These are phyloP conservation scores for Diaporthe amygdali DNA, from an alignment of 2,329 filamentous ascomycete genomes.

Conservation along the genomic window DNA sequence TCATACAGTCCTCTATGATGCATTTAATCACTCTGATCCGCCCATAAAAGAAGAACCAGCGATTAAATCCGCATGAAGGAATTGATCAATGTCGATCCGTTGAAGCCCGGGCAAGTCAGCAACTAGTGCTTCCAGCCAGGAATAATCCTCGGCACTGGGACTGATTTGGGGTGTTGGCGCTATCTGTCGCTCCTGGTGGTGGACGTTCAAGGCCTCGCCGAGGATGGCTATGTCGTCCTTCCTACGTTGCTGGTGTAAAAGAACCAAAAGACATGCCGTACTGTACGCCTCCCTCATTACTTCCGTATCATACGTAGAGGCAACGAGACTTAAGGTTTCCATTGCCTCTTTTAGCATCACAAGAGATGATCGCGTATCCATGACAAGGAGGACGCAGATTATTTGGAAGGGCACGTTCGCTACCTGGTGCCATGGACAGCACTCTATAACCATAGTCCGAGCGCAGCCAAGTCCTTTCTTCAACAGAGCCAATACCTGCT, in stretches of 20 bases:
- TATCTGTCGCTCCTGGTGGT: slow-evolving; percentile 34
- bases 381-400: slow-evolving; percentile 59
- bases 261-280: slow-evolving; percentile 58
- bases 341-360: slow-evolving; percentile 56
- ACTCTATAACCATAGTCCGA: slow-evolving; percentile 46
- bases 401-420: slow-evolving; percentile 66
- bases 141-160: slow-evolving; percentile 39
- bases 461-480: slow-evolving; percentile 52
- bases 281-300: slow-evolving; percentile 58
- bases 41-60: slow-evolving; percentile 10
- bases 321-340: slow-evolving; percentile 48
- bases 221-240: slow-evolving; percentile 47
- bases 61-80: slow-evolving; percentile 27
- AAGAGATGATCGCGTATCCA: slow-evolving; percentile 56
- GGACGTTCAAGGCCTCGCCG: slow-evolving; percentile 42
- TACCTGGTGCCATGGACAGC: slow-evolving; percentile 62
- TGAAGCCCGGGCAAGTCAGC: slow-evolving; percentile 49
- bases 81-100: slow-evolving; percentile 48
- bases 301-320: slow-evolving; percentile 48
- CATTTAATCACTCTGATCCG: background rate
- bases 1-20: background rate
- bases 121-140: slow-evolving; percentile 48
- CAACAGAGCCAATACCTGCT: slow-evolving; percentile 52
- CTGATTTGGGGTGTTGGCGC: background rate
- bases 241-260: slow-evolving; percentile 56